A percentile compares a stretch with the other conserved stretches of the same genome.
Evolutionary conservation across 768 basidiomycete species (phyloP).

Genomic region (Tylopilus balloui): DNA sequence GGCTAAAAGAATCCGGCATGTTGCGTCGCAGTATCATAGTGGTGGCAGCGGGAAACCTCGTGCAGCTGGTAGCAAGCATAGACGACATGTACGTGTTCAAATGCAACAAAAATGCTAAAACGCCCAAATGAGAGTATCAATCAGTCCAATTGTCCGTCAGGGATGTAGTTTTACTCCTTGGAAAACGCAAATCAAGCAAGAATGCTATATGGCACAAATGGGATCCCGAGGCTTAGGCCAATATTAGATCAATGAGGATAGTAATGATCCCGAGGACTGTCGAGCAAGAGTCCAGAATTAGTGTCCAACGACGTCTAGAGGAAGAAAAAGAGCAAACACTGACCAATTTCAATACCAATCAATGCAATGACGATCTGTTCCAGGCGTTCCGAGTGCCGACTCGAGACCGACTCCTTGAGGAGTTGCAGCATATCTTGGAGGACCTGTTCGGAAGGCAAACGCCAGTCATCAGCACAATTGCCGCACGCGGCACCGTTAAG

Average conservation of each 20-base stretch:
- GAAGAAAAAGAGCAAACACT: conserved; percentile 21
- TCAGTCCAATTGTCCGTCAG: conserved; percentile 2
- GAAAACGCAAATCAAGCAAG: background rate
- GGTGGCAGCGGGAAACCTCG: background rate
- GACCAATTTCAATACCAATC: conserved; percentile 85
- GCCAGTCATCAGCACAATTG: conserved; percentile 1
- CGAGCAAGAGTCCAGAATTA: conserved; percentile 6
- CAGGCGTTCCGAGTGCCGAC: conserved; percentile 82
- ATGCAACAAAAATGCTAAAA: background rate
- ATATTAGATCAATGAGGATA: conserved; percentile 76
- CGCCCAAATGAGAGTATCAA: conserved; percentile 1
- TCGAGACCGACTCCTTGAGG: conserved; percentile 91
- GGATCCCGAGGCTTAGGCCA: conserved; percentile 33
- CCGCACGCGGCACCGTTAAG: background rate
- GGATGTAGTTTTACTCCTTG: conserved; percentile 2
- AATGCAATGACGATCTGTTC: conserved; percentile 91
- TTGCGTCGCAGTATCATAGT: background rate
- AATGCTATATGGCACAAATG: conserved; percentile 11
- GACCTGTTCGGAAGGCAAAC: conserved; percentile 49
- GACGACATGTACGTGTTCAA: background rate
- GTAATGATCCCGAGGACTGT: conserved; percentile 85
- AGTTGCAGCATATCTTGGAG: conserved; percentile 96
- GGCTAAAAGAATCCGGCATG: background rate
- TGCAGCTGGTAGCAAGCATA: background rate
- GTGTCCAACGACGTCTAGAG: background rate